Evolutionary conservation across 805 yeast species (phyloP), one percentile per base, ranked within the genome.

Genomic region (Crinitomyces ghanaensis): DNA sequence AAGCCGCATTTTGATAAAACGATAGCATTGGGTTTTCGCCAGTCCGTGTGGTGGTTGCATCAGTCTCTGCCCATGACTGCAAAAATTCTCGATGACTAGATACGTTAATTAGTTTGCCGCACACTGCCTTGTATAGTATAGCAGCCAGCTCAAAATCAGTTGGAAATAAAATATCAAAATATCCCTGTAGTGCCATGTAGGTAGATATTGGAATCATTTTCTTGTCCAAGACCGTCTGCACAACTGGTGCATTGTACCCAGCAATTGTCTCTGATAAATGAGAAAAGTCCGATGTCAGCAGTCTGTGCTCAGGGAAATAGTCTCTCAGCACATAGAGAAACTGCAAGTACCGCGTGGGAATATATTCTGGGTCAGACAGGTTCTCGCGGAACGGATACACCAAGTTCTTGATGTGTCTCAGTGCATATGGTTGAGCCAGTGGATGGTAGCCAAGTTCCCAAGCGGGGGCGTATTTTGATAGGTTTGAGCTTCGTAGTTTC

Each of bases 11-110:
- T 22, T 66, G 61, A 51, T 83, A 83, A 39, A 82, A 68, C 33
- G 77, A 78, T 36, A 82, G 52, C 85, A 83, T 73, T 9, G 94
- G 93, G 45, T 79, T 80, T 45, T 82, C 93, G 0, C 94, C 93
- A 21, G 72, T 70, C 45, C 68, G 71, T 0, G 91, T 78, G 2
- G 73, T 66, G 2, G 93, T 79, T 8, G 62, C 66, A 3, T 72
- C 75, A 3, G 68, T 37, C 47, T 78, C 84, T 0, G 80, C 83
- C 88, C 88, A 80, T 29, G 66, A 64, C 38, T 61, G 65, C 42
- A 83, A 52, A 42, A 80, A 83, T 12, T 73, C 80, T 5, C 62
- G 55, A 54, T 83, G 93, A 23, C 73, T 56, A 26, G 70, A 62
- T 0, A 70, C 68, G 34, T 57, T 59, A 11, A 76, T 66, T 2